phyloP scores from a whole-genome alignment of 192 early-diverging fungal genomes.

The Pilaira anomala region DNA sequence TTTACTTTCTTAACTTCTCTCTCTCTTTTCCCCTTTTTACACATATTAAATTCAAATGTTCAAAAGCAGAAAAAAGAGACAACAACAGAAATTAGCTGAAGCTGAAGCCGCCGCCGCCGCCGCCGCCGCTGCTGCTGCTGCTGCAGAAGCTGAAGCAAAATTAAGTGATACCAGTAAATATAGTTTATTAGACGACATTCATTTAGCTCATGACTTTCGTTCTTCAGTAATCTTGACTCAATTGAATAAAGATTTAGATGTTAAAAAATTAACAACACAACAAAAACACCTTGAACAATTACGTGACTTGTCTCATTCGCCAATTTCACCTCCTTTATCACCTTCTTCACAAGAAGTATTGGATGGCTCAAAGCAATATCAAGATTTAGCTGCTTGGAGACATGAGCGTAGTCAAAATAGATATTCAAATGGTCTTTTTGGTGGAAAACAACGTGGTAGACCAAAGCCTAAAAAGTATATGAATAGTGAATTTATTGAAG shows the following conservation, averaged over 20 bases:
- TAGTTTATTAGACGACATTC: slow-evolving; percentile 15
- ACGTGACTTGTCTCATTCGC: not conserved
- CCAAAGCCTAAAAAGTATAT: slow-evolving; percentile 11
- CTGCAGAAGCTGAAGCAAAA: not conserved
- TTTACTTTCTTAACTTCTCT: too few relatives aligned
- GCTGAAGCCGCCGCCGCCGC: not conserved
- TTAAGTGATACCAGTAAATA: not conserved
- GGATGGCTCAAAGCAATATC: slow-evolving; percentile 15
- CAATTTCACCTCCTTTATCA: not conserved
- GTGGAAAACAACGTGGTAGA: slow-evolving; percentile 25
- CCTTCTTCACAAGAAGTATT: not conserved
- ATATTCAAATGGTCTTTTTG: slow-evolving; percentile 27
- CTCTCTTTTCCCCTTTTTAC: too few relatives aligned
- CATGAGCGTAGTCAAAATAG: slow-evolving; percentile 16
- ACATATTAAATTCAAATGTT: not conserved
- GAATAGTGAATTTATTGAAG: slow-evolving; percentile 9
- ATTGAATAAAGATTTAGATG: not conserved
- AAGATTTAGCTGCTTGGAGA: slow-evolving; percentile 25
- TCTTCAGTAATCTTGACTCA: slow-evolving; percentile 19
- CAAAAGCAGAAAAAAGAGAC: slow-evolving; percentile 22
- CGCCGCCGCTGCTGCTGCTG: not conserved
- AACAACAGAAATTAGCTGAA: slow-evolving; percentile 5
- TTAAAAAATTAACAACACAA: slow-evolving; percentile 1
- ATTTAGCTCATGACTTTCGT: slow-evolving; percentile 17
- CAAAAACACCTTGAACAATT: not conserved